Evolutionary conservation across 192 early-diverging fungal species (phyloP), one percentile per base, ranked within the genome.

Genomic region (Backusella liffmaniae): DNA sequence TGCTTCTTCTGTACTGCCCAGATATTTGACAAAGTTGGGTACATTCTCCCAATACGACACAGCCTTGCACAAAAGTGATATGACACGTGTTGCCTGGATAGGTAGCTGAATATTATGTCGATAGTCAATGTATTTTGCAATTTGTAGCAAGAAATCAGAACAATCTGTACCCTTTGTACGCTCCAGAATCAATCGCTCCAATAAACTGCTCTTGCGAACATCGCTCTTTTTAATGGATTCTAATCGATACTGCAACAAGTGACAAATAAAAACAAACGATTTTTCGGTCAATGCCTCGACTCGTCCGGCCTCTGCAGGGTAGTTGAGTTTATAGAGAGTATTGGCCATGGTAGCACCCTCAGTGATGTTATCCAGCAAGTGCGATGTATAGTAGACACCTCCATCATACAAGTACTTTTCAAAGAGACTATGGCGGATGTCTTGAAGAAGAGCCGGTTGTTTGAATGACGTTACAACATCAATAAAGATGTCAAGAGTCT

Each of bases 371-470:
- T 81, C 84, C 10, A 87, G 67, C 10, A 88, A 66, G 1, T 86
- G 86, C 7, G 81, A 71, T n/a, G 82, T 73, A 16, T 87, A 80
- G 32, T 87, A 82, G 37, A 80, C 82, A 26, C 83, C 85, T 35
- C 86, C 87, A 32, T 89, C 82, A 35, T 79, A 78, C 35, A 87
- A 76, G 80, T 86, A 86, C 68, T 81, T 80, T 29, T 73, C 78
- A 44, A 83, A 32, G 12, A 89, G 16, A 16, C 67, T 69, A 5
- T 88, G 72, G 46, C 82, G 84, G 42, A 62, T 29, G 2, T 62
- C 10, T 29, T 13, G 23, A 62, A 62, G 56, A 12, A 4, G 4
- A 13, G 7, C 78, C 2, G 66, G 44, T 2, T 74, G 68, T n/a
- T 73, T 70, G 41, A 72, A 79, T 4, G 70, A 69, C 3, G 41